phyloP scores from a whole-genome alignment of 257 asterid genomes.

The Penstemon barbatus region DNA sequence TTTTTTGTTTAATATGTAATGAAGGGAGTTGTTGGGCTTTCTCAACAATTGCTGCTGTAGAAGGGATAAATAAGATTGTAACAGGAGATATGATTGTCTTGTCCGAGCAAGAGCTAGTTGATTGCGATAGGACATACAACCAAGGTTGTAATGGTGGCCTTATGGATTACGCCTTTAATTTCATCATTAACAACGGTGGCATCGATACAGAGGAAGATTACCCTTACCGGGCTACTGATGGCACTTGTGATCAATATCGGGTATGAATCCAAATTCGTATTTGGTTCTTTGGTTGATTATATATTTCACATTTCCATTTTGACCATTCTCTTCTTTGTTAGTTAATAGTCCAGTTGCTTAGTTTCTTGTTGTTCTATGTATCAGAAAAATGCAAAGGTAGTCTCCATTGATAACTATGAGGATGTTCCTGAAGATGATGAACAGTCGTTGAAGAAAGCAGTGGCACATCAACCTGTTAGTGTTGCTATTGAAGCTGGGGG shows the following conservation, averaged over 20 bases:
- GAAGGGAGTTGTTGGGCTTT: slow-evolving; percentile 99
- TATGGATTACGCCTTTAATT: slow-evolving; percentile 80
- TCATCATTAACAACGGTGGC: slow-evolving; percentile 75
- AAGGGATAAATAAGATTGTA: slow-evolving; percentile 77
- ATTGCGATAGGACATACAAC: slow-evolving; percentile 64
- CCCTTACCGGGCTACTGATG: slow-evolving; percentile 68
- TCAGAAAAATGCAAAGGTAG: slow-evolving; percentile 77
- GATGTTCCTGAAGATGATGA: slow-evolving; percentile 79
- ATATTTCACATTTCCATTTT: too few species aligned
- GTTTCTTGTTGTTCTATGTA: background rate
- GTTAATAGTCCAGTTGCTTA: background rate
- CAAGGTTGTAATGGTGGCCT: slow-evolving; percentile 91
- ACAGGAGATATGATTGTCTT: slow-evolving; percentile 57
- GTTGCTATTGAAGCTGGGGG: slow-evolving; percentile 97
- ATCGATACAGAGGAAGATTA: slow-evolving; percentile 77
- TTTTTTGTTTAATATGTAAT: slow-evolving; percentile 7
- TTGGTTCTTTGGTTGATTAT: background rate
- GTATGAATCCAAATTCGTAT: slow-evolving; percentile 29
- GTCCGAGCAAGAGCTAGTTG: slow-evolving; percentile 90
- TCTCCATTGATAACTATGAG: slow-evolving; percentile 71
- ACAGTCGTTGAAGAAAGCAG: slow-evolving; percentile 70
- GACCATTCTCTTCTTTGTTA: background rate
- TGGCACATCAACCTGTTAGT: slow-evolving; percentile 72
- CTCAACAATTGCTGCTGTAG: slow-evolving; percentile 81
- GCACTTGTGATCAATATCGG: slow-evolving; percentile 57